phyloP scores from a whole-genome alignment of 768 basidiomycete species.

The Boletus coccyginus region DNA sequence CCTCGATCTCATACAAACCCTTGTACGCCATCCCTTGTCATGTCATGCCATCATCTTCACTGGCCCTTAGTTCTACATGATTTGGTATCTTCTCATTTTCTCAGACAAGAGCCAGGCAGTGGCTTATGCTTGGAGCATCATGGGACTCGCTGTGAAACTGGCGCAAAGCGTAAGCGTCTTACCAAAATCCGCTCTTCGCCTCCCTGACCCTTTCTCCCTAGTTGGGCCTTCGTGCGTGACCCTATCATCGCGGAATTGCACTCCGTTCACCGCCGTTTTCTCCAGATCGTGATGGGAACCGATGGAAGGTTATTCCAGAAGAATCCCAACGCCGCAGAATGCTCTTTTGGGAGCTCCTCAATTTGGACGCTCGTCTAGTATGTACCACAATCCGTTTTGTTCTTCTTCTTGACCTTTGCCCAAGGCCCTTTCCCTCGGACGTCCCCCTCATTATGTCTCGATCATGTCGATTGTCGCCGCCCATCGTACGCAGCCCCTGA shows the following conservation, averaged over 20 bases:
- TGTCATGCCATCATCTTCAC: constrained; percentile 30
- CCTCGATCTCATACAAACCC: constrained; percentile 65
- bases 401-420: constrained; percentile 5
- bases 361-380: constrained; percentile 66
- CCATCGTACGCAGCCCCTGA: constrained; percentile 33
- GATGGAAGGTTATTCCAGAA: constrained; percentile 65
- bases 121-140: constrained; percentile 72
- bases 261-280: constrained; percentile 25
- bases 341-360: constrained; percentile 73
- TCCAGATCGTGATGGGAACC: constrained; percentile 65
- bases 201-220: constrained; percentile 25
- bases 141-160: constrained; percentile 72
- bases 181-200: not conserved
- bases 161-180: constrained; percentile 60
- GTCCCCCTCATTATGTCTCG: constrained; percentile 67
- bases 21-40: constrained; percentile 40
- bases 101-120: constrained; percentile 72
- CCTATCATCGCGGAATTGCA: constrained; percentile 1
- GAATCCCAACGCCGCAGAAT: constrained; percentile 67
- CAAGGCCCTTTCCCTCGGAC: constrained; percentile 67
- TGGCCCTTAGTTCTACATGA: constrained; percentile 60
- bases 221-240: constrained; percentile 64
- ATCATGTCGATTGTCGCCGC: constrained; percentile 60
- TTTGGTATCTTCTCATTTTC: constrained; percentile 72
- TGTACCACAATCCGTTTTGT: constrained; percentile 30